Evolutionary conservation across 768 basidiomycete species (phyloP).

Genomic region (Kwoniella mangroviensis): DNA sequence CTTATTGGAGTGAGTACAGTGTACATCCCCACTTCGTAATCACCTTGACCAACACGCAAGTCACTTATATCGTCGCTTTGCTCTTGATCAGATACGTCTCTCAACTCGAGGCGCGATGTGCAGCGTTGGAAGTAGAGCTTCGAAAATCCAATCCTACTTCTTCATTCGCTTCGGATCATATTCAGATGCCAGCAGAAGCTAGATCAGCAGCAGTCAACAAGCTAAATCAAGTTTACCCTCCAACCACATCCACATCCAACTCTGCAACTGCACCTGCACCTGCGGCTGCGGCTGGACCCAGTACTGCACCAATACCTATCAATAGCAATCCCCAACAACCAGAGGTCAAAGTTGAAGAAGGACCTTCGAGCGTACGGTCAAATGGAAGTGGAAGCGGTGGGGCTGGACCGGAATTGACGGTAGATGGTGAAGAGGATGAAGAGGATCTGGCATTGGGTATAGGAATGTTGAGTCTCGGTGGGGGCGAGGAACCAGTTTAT

Average conservation of each 20-base stretch:
- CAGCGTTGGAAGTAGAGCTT: constrained; percentile 40
- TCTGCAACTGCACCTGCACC: background rate
- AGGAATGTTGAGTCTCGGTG: constrained; percentile 38
- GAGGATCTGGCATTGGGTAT: constrained; percentile 42
- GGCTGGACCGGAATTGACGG: background rate
- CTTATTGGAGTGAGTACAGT: constrained; percentile 37
- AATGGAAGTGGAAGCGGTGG: constrained; percentile 14
- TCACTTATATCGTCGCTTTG: background rate
- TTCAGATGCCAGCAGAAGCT: constrained; percentile 33
- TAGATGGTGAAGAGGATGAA: constrained; percentile 29
- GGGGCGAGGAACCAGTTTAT: constrained; percentile 42
- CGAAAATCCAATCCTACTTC: constrained; percentile 27
- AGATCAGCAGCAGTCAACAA: constrained; percentile 38
- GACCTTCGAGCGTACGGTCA: background rate
- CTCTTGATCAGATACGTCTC: constrained; percentile 36
- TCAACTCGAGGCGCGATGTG: constrained; percentile 40
- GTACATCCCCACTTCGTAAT: background rate
- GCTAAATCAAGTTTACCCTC: constrained; percentile 38
- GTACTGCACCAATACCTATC: constrained; percentile 8
- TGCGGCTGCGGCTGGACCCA: background rate
- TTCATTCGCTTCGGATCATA: constrained; percentile 29
- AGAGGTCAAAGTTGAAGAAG: constrained; percentile 1
- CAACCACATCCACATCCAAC: background rate
- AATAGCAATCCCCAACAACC: background rate
- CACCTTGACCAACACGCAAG: background rate